Percentiles rank a stretch among this genome's conserved stretches.
phyloP scores from a whole-genome alignment of 1,284 basidiomycete species.

The Sporisorium reilianum region DNA sequence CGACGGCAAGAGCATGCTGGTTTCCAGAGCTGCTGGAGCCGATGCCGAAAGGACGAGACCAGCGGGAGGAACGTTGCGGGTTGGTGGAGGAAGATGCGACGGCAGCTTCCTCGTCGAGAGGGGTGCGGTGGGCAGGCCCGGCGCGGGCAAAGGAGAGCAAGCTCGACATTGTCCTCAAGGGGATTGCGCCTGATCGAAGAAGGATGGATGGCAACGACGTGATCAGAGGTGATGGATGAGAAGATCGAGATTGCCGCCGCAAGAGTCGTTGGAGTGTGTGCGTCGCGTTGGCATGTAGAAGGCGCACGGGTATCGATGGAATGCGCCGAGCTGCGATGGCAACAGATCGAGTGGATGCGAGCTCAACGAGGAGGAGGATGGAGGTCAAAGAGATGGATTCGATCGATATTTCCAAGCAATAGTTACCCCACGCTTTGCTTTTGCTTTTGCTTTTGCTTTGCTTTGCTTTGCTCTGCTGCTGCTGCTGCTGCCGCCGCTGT shows the following conservation, averaged over 20 bases:
- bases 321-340: background rate
- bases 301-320: background rate
- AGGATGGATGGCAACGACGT: background rate
- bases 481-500: background rate
- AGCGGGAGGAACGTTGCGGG: conserved; percentile 11
- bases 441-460: no score
- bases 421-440: conserved; percentile 4
- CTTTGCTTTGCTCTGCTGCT: background rate
- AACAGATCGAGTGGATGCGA: background rate
- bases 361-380: no score
- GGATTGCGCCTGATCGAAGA: background rate
- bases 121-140: conserved; percentile 17
- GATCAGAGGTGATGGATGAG: background rate
- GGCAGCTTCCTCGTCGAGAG: conserved; percentile 30
- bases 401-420: no score
- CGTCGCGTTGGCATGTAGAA: background rate
- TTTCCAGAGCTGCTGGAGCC: conserved; percentile 10
- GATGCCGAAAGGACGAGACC: conserved; percentile 26
- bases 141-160: conserved; percentile 32
- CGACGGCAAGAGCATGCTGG: conserved; percentile 14
- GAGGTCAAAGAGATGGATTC: background rate
- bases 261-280: no score
- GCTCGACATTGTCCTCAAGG: conserved; percentile 26
- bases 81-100: conserved; percentile 11
- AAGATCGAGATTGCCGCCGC: no score